These are phyloP conservation scores for Penicillium riverlandense DNA, from an alignment of 495 filamentous ascomycete species.

Conservation along the genomic window DNA sequence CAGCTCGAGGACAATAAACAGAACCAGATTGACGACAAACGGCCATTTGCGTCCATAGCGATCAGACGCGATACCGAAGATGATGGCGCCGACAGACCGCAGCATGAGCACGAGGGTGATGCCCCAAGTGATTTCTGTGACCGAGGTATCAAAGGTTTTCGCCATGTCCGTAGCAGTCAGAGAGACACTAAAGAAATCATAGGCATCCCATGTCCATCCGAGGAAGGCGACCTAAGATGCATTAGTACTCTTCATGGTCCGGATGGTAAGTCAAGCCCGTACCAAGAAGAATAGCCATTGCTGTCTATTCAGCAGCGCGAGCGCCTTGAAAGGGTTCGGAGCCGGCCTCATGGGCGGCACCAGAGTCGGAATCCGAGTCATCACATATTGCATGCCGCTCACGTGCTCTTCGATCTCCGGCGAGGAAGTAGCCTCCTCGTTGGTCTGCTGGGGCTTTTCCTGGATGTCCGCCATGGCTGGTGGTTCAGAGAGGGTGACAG, in stretches of 20 bases:
- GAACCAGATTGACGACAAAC: conserved; percentile 72
- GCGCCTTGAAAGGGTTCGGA: conserved; percentile 67
- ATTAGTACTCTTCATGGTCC: not conserved
- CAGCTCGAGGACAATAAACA: conserved; percentile 76
- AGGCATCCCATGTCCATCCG: conserved; percentile 81
- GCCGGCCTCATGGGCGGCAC: conserved; percentile 71
- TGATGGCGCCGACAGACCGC: conserved; percentile 83
- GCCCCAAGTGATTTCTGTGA: conserved; percentile 81
- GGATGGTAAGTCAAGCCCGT: conserved; percentile 8
- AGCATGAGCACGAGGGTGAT: conserved; percentile 83
- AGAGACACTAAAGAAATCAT: conserved; percentile 89
- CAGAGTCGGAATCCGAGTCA: conserved; percentile 65
- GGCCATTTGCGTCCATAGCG: conserved; percentile 86
- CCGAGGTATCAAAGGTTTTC: conserved; percentile 54
- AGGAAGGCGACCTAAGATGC: conserved; percentile 43
- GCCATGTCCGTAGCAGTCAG: conserved; percentile 65
- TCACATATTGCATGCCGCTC: conserved; percentile 53
- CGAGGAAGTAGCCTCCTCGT: not conserved
- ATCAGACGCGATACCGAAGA: conserved; percentile 77
- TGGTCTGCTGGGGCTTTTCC: not conserved
- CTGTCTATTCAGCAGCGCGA: conserved; percentile 59
- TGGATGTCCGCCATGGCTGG: conserved; percentile 3
- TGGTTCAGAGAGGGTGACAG: not conserved
- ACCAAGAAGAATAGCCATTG: conserved; percentile 85
- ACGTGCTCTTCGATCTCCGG: conserved; percentile 38